Evolutionary conservation across 306 rosid genomes (phyloP).

Genomic region (Vigna mungo): DNA sequence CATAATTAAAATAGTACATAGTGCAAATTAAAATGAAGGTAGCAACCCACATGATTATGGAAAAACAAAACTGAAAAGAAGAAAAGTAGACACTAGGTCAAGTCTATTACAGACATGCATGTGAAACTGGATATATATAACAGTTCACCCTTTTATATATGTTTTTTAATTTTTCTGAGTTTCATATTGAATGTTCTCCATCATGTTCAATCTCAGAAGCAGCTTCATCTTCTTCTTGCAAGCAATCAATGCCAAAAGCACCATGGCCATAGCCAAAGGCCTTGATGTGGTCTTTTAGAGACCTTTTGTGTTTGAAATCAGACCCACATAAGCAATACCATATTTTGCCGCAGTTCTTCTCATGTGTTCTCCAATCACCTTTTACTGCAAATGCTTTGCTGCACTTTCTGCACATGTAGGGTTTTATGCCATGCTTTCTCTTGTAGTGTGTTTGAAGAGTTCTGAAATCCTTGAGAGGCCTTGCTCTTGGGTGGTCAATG

Average conservation of each 20-base stretch:
- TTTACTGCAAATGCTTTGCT: constrained; percentile 73
- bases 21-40: constrained; percentile 8
- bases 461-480: constrained; percentile 75
- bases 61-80: not conserved
- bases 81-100: not conserved
- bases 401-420: constrained; percentile 68
- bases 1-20: constrained; percentile 25
- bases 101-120: constrained; percentile 15
- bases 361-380: constrained; percentile 87
- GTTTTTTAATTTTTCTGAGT: not conserved
- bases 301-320: constrained; percentile 76
- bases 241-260: constrained; percentile 47
- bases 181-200: constrained; percentile 45
- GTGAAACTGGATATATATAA: not conserved
- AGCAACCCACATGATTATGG: constrained; percentile 2
- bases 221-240: constrained; percentile 64
- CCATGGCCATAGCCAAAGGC: constrained; percentile 74
- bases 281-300: constrained; percentile 66
- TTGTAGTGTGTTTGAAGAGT: constrained; percentile 84
- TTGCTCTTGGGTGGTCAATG: constrained; percentile 69
- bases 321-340: constrained; percentile 80
- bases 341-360: constrained; percentile 76
- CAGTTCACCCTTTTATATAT: not conserved
- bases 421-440: constrained; percentile 77
- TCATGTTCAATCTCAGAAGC: constrained; percentile 64